Evolutionary conservation across 129 eudicot genomes (phyloP).

Genomic region (Heracleum sosnowskyi): DNA sequence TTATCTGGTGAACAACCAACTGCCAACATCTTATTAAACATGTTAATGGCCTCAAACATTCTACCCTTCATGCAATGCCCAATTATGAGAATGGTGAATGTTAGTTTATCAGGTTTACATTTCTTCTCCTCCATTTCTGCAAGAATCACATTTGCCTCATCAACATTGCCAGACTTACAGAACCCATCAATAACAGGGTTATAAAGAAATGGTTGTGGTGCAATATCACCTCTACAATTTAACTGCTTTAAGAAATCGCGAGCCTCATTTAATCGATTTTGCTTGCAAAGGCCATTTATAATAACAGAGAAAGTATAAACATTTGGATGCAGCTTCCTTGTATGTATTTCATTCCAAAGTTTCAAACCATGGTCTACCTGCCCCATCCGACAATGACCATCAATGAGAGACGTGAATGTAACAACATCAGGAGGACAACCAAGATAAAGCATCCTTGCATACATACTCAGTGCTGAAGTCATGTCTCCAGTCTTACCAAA

Average conservation of each 20-base stretch:
- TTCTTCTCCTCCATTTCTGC: constrained; percentile 72
- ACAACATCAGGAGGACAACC: constrained; percentile 70
- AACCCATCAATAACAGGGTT: constrained; percentile 93
- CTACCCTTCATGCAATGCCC: constrained; percentile 98
- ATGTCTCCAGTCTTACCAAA: constrained; percentile 66
- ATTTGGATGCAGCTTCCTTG: constrained; percentile 51
- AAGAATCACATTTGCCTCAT: constrained; percentile 66
- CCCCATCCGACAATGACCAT: constrained; percentile 62
- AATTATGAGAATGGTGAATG: constrained; percentile 81
- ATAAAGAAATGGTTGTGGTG: constrained; percentile 63
- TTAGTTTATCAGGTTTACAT: constrained; percentile 64
- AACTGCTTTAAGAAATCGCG: constrained; percentile 52
- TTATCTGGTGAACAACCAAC: constrained; percentile 69
- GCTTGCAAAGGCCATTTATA: constrained; percentile 57
- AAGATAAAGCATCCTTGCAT: constrained; percentile 41
- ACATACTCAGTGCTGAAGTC: constrained; percentile 36
- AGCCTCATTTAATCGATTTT: constrained; percentile 64
- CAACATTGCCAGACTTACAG: constrained; percentile 80
- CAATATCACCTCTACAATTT: constrained; percentile 45
- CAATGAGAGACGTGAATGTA: constrained; percentile 66
- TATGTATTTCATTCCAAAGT: constrained; percentile 54
- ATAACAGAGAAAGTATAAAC: constrained; percentile 58
- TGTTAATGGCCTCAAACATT: constrained; percentile 67
- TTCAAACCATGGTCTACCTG: constrained; percentile 47
- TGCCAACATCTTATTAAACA: constrained; percentile 55